These are phyloP conservation scores for Pseudogymnoascus pannorum DNA, from an alignment of 2,329 filamentous ascomycete species.

Conservation along the genomic window DNA sequence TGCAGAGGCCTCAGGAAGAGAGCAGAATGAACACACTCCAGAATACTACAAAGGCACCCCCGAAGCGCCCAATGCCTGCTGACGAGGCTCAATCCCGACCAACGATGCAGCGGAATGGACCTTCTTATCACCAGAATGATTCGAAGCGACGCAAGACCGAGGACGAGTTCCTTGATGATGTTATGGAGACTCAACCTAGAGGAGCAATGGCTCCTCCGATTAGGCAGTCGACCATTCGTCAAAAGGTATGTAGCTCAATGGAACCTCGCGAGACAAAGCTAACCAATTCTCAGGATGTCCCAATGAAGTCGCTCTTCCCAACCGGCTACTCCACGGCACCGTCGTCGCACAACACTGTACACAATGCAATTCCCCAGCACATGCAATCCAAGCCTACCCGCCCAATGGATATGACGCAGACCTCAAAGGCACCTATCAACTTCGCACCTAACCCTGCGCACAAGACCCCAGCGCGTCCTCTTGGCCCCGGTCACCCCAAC, in stretches of 20 bases:
- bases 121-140: conserved; percentile 57
- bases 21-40: conserved; percentile 56
- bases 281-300: conserved; percentile 46
- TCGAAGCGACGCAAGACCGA: conserved; percentile 74
- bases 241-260: conserved; percentile 24
- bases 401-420: conserved; percentile 77
- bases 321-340: conserved; percentile 47
- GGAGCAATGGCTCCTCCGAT: conserved; percentile 77
- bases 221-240: conserved; percentile 63
- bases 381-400: conserved; percentile 54
- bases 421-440: conserved; percentile 81
- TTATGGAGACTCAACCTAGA: conserved; percentile 51
- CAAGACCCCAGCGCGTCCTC: conserved; percentile 62
- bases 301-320: conserved; percentile 52
- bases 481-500: conserved; percentile 32
- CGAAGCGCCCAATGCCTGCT: conserved; percentile 63
- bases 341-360: conserved; percentile 34
- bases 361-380: conserved; percentile 62
- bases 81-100: conserved; percentile 41
- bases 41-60: conserved; percentile 60
- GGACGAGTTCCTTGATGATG: conserved; percentile 58
- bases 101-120: conserved; percentile 46
- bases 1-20: conserved; percentile 48
- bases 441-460: conserved; percentile 67
- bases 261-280: conserved; percentile 56